phyloP scores from a whole-genome alignment of 106 monocot species.

The Amphibolis antarctica region DNA sequence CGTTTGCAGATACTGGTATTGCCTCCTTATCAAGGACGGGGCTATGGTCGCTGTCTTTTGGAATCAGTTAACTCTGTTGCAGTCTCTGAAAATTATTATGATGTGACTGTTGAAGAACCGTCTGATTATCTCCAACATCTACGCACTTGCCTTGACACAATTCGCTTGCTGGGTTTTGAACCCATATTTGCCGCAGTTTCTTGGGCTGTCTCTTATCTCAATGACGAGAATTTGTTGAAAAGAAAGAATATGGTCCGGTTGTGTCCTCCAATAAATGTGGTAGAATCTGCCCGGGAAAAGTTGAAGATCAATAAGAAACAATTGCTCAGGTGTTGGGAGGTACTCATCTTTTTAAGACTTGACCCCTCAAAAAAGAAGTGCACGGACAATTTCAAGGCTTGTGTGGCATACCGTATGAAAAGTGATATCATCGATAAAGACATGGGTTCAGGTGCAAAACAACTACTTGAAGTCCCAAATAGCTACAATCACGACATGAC shows the following conservation, averaged over 20 bases:
- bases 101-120: constrained; percentile 88
- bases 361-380: constrained; percentile 25
- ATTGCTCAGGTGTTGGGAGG: constrained; percentile 76
- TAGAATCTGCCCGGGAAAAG: constrained; percentile 48
- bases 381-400: constrained; percentile 44
- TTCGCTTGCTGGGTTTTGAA: constrained; percentile 47
- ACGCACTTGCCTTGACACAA: constrained; percentile 62
- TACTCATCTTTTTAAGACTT: constrained; percentile 60
- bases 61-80: constrained; percentile 65
- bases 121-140: constrained; percentile 87
- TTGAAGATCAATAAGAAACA: constrained; percentile 91
- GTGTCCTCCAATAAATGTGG: constrained; percentile 26
- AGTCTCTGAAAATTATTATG: constrained; percentile 58
- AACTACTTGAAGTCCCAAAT: constrained; percentile 46
- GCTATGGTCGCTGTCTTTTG: constrained; percentile 61
- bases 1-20: constrained; percentile 69
- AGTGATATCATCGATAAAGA: constrained; percentile 53
- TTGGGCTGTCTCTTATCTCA: constrained; percentile 36
- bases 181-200: constrained; percentile 35
- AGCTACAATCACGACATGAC: constrained; percentile 54
- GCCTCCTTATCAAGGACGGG: constrained; percentile 66
- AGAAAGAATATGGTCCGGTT: constrained; percentile 25
- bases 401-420: constrained; percentile 38
- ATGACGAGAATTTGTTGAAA: constrained; percentile 44
- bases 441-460: constrained; percentile 31